Evolutionary conservation across 2,329 filamentous ascomycete species (phyloP), one percentile per base, ranked within the genome.

Genomic region (Myriangium duriaei): DNA sequence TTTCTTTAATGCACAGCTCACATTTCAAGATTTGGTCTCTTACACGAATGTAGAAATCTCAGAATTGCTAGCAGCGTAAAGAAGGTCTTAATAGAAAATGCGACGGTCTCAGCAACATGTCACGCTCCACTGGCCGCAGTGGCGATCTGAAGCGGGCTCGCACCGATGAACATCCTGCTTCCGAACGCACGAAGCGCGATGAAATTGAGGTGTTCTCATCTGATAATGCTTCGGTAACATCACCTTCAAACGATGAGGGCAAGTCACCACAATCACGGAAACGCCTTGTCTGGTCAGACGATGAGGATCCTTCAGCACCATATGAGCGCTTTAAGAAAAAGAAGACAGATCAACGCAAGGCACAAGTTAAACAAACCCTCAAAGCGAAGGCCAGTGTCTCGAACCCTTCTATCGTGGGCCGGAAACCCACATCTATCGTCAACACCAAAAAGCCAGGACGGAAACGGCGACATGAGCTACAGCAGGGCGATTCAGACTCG

Each of bases 291-390:
- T 45, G 40, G 14, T 42, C 41, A 16, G 47, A 51, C 42, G 74
- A 76, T 40, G 74, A 74, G 28, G 59, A 64, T 37, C 48, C 50
- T 1, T 69, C 72, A 16, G 65, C 67, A 14, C 67, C 68, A 5
- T 83, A 83, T 45, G 61, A 72, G 29, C 66, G 68, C n/a, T 78
- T 76, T 54, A 79, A 78, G 51, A 72, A 74, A 35, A 65, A 71
- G 32, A 74, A 70, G 42, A 61, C 61, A 0, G 53, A 61, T 0
- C 71, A 74, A 47, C 64, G 70, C 26, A 73, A 72, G 47, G 64
- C 65, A 34, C 57, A 57, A 4, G 63, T 63, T 2, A 65, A 65
- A 15, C 64, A 63, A 17, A 70, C 66, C 11, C 63, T 60, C 43
- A 67, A 60, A 51, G 60, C 51, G 38, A 70, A 64, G 34, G 64